Conservation (phyloP, 2,329 filamentous ascomycete genomes). For the Geosmithia morbida region DNA sequence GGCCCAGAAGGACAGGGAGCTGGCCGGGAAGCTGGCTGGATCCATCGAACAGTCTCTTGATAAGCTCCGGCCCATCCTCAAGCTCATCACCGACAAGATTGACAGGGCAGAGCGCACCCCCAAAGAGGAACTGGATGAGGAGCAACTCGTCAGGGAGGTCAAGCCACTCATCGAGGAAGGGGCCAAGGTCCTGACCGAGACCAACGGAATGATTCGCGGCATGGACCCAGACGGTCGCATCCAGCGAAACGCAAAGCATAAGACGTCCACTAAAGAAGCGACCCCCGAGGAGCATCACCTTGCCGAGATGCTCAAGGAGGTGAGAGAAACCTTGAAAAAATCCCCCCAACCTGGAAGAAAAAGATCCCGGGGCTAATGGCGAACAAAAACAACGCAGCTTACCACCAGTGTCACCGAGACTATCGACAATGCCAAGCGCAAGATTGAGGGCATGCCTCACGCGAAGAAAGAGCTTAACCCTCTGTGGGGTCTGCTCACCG, state of each 20-base stretch:
- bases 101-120: slow-evolving; percentile 67
- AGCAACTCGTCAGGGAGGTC: slow-evolving; percentile 73
- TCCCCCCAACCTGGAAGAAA: not conserved
- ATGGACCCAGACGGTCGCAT: slow-evolving; percentile 84
- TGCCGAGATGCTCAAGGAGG: slow-evolving; percentile 71
- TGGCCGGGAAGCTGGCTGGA: slow-evolving; percentile 60
- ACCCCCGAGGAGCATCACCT: slow-evolving; percentile 68
- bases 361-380: not conserved
- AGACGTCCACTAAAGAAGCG: slow-evolving; percentile 51
- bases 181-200: slow-evolving; percentile 66
- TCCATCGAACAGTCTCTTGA: slow-evolving; percentile 71
- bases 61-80: slow-evolving; percentile 71
- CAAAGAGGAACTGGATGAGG: slow-evolving; percentile 80
- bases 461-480: slow-evolving; percentile 93
- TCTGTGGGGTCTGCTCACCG: slow-evolving; percentile 67
- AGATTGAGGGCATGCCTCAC: slow-evolving; percentile 81
- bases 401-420: slow-evolving; percentile 68
- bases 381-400: slow-evolving; percentile 26
- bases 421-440: slow-evolving; percentile 79
- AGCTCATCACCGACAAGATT: slow-evolving; percentile 74
- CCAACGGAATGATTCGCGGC: slow-evolving; percentile 74
- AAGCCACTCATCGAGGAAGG: slow-evolving; percentile 83
- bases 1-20: slow-evolving; percentile 54
- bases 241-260: slow-evolving; percentile 71
- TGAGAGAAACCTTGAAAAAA: slow-evolving; percentile 9